A percentile compares a stretch with the other conserved stretches of the same genome.
Conservation (phyloP, 2,329 filamentous ascomycete species). For the Aspergillus sp. region DNA sequence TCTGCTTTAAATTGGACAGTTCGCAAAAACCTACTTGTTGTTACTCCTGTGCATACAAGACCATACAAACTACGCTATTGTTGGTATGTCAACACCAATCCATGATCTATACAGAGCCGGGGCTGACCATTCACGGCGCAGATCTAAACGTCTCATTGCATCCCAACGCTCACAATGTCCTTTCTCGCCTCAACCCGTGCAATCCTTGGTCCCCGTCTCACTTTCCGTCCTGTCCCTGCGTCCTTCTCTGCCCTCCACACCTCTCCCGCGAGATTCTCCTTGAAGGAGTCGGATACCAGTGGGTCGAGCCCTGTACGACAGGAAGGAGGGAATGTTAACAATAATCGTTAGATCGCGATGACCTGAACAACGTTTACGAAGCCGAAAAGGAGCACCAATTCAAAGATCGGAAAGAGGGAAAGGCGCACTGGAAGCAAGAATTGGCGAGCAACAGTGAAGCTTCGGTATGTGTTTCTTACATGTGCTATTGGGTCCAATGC, state of each 20-base stretch:
- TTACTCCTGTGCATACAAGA: not conserved
- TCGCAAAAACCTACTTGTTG: not conserved
- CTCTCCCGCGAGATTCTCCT: constrained; percentile 16
- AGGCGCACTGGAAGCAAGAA: constrained; percentile 69
- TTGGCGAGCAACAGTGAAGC: constrained; percentile 75
- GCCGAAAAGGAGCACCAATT: constrained; percentile 57
- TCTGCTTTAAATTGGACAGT: not conserved
- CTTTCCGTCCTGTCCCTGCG: constrained; percentile 12
- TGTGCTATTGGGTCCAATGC: not conserved
- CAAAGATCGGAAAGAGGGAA: constrained; percentile 48
- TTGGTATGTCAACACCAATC: not conserved
- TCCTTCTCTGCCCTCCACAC: constrained; percentile 21
- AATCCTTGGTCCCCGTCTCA: constrained; percentile 14
- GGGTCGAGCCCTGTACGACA: constrained; percentile 4
- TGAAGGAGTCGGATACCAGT: constrained; percentile 34
- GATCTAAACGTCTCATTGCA: too few species aligned
- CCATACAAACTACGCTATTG: not conserved
- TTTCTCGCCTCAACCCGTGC: constrained; percentile 26
- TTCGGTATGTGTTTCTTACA: constrained; percentile 45
- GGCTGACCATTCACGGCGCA: too few species aligned
- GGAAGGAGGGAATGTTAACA: not conserved
- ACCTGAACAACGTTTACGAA: constrained; percentile 41
- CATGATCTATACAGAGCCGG: too few species aligned
- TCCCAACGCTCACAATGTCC: constrained; percentile 22
- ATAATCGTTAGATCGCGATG: constrained; percentile 32